Percentiles rank a stretch among this genome's conserved stretches.
phyloP scores from a whole-genome alignment of 2,329 filamentous ascomycete species.

The Curvularia sp. region DNA sequence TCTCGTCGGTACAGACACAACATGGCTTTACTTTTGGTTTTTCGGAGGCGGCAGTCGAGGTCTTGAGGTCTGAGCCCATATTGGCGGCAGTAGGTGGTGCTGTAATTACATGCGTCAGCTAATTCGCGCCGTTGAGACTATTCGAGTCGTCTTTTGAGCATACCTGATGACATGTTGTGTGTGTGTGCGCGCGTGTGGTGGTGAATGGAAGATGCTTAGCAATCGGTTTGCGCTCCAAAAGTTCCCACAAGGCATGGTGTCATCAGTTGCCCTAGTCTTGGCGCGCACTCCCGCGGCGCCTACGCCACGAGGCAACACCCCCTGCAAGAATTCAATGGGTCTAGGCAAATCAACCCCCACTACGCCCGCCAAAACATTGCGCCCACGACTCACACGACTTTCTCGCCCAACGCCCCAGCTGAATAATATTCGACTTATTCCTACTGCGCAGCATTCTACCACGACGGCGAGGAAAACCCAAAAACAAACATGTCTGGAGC shows the following conservation, averaged over 20 bases:
- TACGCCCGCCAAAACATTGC: slow-evolving; percentile 38
- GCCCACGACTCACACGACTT: slow-evolving; percentile 10
- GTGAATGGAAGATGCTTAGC: slow-evolving; percentile 35
- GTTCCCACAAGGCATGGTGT: slow-evolving; percentile 22
- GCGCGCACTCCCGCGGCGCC: slow-evolving; percentile 29
- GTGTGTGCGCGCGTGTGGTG: slow-evolving; percentile 16
- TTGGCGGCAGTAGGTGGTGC: slow-evolving; percentile 52
- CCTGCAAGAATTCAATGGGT: slow-evolving; percentile 21
- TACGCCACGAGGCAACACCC: slow-evolving; percentile 18
- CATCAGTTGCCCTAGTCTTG: slow-evolving; percentile 31
- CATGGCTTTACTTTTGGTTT: slow-evolving; percentile 74
- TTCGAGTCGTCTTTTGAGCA: slow-evolving; percentile 22
- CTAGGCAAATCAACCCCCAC: slow-evolving; percentile 41
- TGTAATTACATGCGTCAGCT: slow-evolving; percentile 22
- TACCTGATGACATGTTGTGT: slow-evolving; percentile 48
- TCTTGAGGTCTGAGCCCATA: slow-evolving; percentile 56
- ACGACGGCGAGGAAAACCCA: slow-evolving; percentile 1
- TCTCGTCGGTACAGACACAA: slow-evolving; percentile 97
- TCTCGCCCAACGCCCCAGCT: slow-evolving; percentile 6
- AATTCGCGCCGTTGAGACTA: not conserved
- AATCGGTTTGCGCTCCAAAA: slow-evolving; percentile 29
- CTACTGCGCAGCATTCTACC: slow-evolving; percentile 13
- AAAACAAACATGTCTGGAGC: slow-evolving; percentile 52
- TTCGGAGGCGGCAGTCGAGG: slow-evolving; percentile 43
- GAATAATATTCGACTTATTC: slow-evolving; percentile 2